phyloP scores from a whole-genome alignment of 2,329 filamentous ascomycete genomes.

The Trichoderma oligosporum region DNA sequence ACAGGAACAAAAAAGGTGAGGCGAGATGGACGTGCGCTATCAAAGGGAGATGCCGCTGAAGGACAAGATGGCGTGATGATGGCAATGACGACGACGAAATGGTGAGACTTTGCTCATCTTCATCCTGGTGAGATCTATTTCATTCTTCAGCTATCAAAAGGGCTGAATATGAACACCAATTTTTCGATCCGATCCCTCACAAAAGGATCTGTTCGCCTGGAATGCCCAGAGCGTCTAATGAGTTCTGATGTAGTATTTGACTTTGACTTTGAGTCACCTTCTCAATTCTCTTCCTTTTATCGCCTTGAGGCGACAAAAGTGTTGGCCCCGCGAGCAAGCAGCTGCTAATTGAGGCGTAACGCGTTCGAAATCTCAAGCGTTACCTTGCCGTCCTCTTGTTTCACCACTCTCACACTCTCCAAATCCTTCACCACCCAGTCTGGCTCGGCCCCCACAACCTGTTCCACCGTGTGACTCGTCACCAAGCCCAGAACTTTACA shows the following conservation, averaged over 20 bases:
- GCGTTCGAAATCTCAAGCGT: conserved; percentile 66
- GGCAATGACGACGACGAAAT: too few species aligned
- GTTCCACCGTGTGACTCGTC: conserved; percentile 73
- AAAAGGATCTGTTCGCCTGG: conserved; percentile 2
- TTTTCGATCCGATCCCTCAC: background rate
- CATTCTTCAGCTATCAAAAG: background rate
- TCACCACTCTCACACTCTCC: conserved; percentile 63
- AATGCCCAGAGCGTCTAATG: background rate
- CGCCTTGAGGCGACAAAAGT: too few species aligned
- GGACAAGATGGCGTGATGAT: background rate
- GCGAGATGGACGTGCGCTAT: background rate
- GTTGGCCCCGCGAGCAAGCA: conserved; percentile 6
- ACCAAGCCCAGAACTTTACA: conserved; percentile 80
- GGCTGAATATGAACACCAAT: conserved; percentile 1
- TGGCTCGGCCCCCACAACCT: conserved; percentile 71
- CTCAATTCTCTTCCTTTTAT: background rate
- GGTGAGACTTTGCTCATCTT: background rate
- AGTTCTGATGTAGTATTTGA: background rate
- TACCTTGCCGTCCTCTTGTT: conserved; percentile 54
- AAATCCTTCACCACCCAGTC: conserved; percentile 86
- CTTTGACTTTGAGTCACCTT: background rate
- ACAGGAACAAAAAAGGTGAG: background rate
- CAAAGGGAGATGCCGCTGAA: background rate
- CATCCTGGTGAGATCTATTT: background rate
- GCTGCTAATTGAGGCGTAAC: conserved; percentile 34